A percentile compares a stretch with the other conserved stretches of the same genome.
Conservation (phyloP, 306 rosid species). For the Sesbania bispinosa region DNA sequence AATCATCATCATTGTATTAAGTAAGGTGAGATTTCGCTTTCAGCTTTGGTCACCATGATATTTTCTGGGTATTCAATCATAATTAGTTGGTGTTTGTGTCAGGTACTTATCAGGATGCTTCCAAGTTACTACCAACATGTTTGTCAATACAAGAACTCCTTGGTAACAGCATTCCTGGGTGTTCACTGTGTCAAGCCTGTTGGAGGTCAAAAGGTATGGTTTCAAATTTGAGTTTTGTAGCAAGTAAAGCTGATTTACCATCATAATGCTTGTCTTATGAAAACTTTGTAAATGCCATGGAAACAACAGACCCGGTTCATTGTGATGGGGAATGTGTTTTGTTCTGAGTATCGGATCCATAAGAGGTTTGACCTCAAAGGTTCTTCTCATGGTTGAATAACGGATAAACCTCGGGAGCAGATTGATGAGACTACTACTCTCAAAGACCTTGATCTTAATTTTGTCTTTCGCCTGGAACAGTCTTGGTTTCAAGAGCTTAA, state of each 20-base stretch:
- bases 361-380: constrained; percentile 62
- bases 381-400: constrained; percentile 51
- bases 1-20: not conserved
- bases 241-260: not conserved
- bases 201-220: constrained; percentile 58
- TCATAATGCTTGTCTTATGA: too few relatives aligned
- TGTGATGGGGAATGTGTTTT: constrained; percentile 62
- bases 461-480: constrained; percentile 46
- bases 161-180: constrained; percentile 50
- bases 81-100: constrained; percentile 26
- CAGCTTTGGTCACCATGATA: constrained; percentile 5
- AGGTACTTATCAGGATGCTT: constrained; percentile 63
- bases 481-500: constrained; percentile 61
- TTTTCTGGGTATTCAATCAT: constrained; percentile 11
- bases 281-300: not conserved
- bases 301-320: constrained; percentile 47
- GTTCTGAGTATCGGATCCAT: constrained; percentile 55
- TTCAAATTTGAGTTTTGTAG: not conserved
- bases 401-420: constrained; percentile 47
- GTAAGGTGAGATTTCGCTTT: constrained; percentile 29
- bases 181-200: constrained; percentile 60
- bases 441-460: constrained; percentile 58
- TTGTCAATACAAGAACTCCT: constrained; percentile 44
- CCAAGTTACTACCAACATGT: constrained; percentile 55
- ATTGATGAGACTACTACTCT: constrained; percentile 61